Conservation (phyloP, 2,329 filamentous ascomycete species). For the Raffaelea deltoideospora region DNA sequence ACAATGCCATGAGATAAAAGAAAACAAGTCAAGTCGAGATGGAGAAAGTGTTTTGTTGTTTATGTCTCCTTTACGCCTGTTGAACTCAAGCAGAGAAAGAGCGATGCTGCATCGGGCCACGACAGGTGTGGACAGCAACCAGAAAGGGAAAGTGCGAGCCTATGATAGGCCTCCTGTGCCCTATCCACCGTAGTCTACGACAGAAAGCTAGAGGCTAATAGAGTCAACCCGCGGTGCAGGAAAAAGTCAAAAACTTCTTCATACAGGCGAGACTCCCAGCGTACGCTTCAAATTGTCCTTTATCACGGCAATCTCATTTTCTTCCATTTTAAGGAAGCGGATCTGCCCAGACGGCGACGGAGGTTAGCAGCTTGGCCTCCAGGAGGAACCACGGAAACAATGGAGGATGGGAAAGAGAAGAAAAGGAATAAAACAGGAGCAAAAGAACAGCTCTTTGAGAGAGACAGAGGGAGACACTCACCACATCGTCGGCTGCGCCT, state of each 20-base stretch:
- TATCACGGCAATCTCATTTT: conserved; percentile 39
- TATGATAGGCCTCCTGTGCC: no score
- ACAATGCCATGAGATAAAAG: no score
- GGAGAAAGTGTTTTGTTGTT: neutral
- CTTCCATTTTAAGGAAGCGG: conserved; percentile 50
- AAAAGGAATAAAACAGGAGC: neutral
- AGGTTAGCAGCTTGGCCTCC: neutral
- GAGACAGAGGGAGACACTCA: no score
- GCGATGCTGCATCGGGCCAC: no score
- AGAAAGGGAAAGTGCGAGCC: no score
- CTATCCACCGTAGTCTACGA: no score
- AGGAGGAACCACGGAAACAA: no score
- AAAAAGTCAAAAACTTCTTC: no score
- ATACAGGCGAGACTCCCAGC: conserved; percentile 16
- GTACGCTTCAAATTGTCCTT: conserved; percentile 44
- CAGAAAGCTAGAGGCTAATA: no score
- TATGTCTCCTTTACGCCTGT: neutral
- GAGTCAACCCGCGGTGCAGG: no score
- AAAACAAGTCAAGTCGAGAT: no score
- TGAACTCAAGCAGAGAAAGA: neutral
- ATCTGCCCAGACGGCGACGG: conserved; percentile 30
- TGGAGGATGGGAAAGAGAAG: neutral
- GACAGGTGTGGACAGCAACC: no score
- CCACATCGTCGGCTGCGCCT: conserved; percentile 52
- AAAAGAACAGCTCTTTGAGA: neutral